Base-by-base conservation (phyloP, 192 early-diverging fungal genomes). In the Gaertneriomyces sp. region DNA sequence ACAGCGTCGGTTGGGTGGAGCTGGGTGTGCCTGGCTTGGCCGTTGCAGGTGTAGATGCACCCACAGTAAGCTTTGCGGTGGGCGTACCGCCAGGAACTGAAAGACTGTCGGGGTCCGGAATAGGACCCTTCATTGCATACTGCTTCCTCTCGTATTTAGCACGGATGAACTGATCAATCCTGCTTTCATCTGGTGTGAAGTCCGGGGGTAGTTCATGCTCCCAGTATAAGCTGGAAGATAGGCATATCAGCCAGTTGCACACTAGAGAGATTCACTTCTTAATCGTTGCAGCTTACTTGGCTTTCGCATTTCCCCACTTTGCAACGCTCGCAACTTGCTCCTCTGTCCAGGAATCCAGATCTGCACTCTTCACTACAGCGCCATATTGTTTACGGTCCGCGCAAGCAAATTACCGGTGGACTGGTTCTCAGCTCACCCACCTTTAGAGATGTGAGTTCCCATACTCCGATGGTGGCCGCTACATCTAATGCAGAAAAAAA, bases 401-500 rank as follows among this genome's bases (percentile, higher is more conserved):
- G 2, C 25, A 33, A 33, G 2, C 2, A 33, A 33, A 33, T 33
- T 33, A 33, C 25, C 25, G 25, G 25, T 2, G 25, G 25, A 33
- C 25, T 33, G 0, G 0, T 33, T 33, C 25, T 33, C 25, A 33
- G 25, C 1, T 33, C 25, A 33, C 46, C 17, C n/a, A 90, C 90
- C 90, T 88, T 91, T 87, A 47, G 84, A 85, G 61, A 93, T 91
- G 70, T 93, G 91, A 19, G 89, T 90, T 52, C 91, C 91, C 80
- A 93, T 84, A 6, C 87, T 89, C 7, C 91, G 83, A 72, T 93
- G 91, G 52, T 88, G 77, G 20, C 91, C 91, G 20, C 85, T 88
- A 75, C 96, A 98, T 5, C 93, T 82, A 38, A 97, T 96, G 78
- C 96, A 98, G 43, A 98, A 70, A 66, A 98, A 96, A 45, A 94